These are phyloP conservation scores for Termitomyces sp. DNA, from an alignment of 768 basidiomycete species.

Conservation along the genomic window DNA sequence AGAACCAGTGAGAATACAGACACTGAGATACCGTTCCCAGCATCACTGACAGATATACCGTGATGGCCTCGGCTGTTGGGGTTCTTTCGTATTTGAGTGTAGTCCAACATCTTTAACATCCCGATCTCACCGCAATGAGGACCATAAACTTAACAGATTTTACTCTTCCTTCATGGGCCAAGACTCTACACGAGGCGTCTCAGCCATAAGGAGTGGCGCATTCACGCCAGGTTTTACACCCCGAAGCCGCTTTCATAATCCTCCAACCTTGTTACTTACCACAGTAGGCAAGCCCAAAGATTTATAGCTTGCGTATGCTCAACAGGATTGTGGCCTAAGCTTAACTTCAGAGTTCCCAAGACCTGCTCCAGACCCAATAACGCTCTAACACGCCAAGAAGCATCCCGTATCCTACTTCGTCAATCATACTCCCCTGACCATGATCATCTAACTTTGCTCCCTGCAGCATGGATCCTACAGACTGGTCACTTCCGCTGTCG, in stretches of 20 bases:
- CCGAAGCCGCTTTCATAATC: not conserved
- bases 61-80: not conserved
- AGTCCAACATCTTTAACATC: not conserved
- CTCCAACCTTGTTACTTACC: not conserved
- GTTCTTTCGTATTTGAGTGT: not conserved
- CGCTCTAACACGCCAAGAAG: constrained; percentile 35
- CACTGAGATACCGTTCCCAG: constrained; percentile 5
- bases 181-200: not conserved
- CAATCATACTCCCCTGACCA: constrained; percentile 10
- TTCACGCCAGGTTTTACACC: not conserved
- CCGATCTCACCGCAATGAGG: constrained; percentile 8
- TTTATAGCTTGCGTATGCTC: not conserved
- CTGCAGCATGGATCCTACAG: constrained; percentile 3
- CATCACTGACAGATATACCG: constrained; percentile 5
- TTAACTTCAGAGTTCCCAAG: constrained; percentile 11
- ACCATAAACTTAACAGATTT: not conserved
- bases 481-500: constrained; percentile 7
- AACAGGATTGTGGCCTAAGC: not conserved
- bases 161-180: not conserved
- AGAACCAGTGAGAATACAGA: not conserved
- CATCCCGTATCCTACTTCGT: constrained; percentile 37
- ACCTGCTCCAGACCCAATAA: constrained; percentile 26
- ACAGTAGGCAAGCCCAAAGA: not conserved
- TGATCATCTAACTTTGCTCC: constrained; percentile 1
- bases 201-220: constrained; percentile 14